A percentile compares a stretch with the other conserved stretches of the same genome.
Evolutionary conservation across 148 eudicot genomes (phyloP).

Genomic region (Silene latifolia): DNA sequence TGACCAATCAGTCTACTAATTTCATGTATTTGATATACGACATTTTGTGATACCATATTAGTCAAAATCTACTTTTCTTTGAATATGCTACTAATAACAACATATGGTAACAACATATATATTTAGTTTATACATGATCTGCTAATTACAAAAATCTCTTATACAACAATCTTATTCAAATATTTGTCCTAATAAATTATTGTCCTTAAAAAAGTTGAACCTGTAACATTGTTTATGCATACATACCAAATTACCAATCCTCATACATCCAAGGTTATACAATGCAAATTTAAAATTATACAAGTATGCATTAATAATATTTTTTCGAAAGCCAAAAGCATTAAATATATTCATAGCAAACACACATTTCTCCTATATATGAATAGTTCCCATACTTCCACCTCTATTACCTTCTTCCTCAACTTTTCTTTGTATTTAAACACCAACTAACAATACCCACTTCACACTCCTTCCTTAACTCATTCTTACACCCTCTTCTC

Average conservation of each 20-base stretch:
- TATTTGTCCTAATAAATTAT: no score
- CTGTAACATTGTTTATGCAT: neutral
- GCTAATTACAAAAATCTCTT: no score
- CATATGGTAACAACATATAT: no score
- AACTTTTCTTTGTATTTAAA: slow-evolving; percentile 16
- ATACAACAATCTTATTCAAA: no score
- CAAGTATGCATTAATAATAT: neutral
- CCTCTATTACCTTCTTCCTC: neutral
- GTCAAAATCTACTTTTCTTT: no score
- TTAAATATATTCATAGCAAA: neutral
- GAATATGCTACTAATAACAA: no score
- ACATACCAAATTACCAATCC: neutral
- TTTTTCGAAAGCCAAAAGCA: neutral
- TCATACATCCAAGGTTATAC: slow-evolving; percentile 2
- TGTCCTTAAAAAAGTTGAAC: no score
- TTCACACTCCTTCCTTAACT: slow-evolving; percentile 24
- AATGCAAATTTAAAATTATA: neutral
- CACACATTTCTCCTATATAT: neutral
- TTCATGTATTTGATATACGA: no score
- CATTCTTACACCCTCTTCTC: neutral
- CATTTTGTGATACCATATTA: no score
- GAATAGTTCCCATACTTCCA: neutral
- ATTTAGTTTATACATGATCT: no score
- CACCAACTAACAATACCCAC: slow-evolving; percentile 31
- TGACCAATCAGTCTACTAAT: no score